phyloP scores from a whole-genome alignment of 495 filamentous ascomycete genomes.

The Letharia lupina region DNA sequence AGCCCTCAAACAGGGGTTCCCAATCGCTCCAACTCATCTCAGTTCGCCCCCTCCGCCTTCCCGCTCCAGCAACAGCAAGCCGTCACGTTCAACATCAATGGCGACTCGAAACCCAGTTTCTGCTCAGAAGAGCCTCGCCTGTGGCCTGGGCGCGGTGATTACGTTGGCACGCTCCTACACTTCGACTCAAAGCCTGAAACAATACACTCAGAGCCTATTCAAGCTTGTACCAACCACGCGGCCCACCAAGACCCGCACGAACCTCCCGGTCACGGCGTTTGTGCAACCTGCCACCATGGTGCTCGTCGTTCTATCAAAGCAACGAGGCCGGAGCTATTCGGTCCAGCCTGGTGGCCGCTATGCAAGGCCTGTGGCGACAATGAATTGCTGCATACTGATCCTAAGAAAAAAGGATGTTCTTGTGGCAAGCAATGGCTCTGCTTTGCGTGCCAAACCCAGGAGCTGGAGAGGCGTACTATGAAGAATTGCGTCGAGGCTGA shows the following conservation, averaged over 20 bases:
- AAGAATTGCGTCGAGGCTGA: not conserved
- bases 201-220: not conserved
- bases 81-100: not conserved
- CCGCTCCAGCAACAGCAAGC: not conserved
- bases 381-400: not conserved
- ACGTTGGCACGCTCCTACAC: not conserved
- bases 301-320: not conserved
- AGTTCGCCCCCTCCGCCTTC: not conserved
- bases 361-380: not conserved
- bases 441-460: not conserved
- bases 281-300: not conserved
- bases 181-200: not conserved
- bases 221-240: not conserved
- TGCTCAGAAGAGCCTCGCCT: conserved; percentile 1
- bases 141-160: not conserved
- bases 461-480: not conserved
- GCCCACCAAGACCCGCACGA: not conserved
- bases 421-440: not conserved
- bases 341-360: not conserved
- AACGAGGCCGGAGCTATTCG: not conserved
- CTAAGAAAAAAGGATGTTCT: not conserved
- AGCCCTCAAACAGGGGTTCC: not conserved
- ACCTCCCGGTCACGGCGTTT: not conserved
- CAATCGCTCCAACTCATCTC: not conserved
- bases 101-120: not conserved